Evolutionary conservation across 768 basidiomycete species (phyloP).

Genomic region (Gautieria morchelliformis): DNA sequence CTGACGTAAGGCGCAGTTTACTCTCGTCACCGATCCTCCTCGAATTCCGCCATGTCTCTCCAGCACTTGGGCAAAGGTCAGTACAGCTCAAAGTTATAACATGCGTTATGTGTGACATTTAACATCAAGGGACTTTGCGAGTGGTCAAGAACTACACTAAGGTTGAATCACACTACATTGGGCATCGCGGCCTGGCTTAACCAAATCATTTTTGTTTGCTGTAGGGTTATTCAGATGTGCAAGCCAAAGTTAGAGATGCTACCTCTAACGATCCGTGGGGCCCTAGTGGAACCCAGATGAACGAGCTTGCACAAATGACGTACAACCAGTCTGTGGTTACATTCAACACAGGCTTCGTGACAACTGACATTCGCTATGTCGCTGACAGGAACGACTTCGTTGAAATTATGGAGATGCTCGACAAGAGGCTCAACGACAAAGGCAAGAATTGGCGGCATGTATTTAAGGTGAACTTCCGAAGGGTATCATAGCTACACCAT

Average conservation of each 20-base stretch:
- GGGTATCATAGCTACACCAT: neutral
- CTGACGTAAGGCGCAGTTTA: conserved; percentile 2
- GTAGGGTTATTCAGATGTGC: conserved; percentile 75
- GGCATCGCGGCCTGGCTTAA: neutral
- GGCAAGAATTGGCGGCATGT: conserved; percentile 99
- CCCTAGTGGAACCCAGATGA: conserved; percentile 96
- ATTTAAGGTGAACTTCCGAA: conserved; percentile 65
- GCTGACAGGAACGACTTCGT: conserved; percentile 80
- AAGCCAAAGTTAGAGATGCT: conserved; percentile 92
- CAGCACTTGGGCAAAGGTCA: conserved; percentile 70
- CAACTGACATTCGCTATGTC: neutral
- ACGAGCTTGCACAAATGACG: conserved; percentile 93
- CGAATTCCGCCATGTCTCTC: conserved; percentile 31
- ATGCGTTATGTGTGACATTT: neutral
- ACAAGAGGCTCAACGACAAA: conserved; percentile 96
- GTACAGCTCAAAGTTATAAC: neutral
- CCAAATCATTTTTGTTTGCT: neutral
- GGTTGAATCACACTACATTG: conserved; percentile 26
- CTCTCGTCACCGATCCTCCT: neutral
- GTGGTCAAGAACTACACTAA: conserved; percentile 95
- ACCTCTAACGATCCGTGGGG: conserved; percentile 99
- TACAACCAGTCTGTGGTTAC: conserved; percentile 77
- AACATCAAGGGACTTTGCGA: conserved; percentile 45
- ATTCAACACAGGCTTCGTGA: neutral
- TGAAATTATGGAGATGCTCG: conserved; percentile 99